Evolutionary conservation across 2,329 filamentous ascomycete genomes (phyloP).

Genomic region (Chlorencoelia australis): DNA sequence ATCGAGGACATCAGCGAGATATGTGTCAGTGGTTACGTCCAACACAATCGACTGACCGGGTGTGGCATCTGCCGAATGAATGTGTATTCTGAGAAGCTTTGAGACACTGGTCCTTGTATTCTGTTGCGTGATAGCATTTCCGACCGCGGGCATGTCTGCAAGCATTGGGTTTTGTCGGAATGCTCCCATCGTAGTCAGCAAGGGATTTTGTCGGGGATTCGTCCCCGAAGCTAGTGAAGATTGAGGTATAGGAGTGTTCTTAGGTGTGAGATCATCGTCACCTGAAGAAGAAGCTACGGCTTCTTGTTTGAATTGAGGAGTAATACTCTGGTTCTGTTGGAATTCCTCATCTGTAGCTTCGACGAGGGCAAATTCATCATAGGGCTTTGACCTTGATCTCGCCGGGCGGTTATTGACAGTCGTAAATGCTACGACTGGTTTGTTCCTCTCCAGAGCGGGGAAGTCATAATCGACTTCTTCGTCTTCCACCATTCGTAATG

Average conservation of each 20-base stretch:
- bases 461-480: conserved; percentile 82
- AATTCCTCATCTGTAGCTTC: conserved; percentile 60
- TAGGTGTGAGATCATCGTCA: conserved; percentile 35
- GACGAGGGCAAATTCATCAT: conserved; percentile 74
- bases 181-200: conserved; percentile 45
- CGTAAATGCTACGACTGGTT: conserved; percentile 67
- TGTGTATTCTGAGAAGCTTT: conserved; percentile 62
- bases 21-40: conserved; percentile 72
- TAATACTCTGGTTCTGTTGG: conserved; percentile 56
- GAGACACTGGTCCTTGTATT: conserved; percentile 39
- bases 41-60: conserved; percentile 66
- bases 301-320: conserved; percentile 56
- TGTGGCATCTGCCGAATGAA: conserved; percentile 57
- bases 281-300: conserved; percentile 28
- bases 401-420: conserved; percentile 66
- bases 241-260: conserved; percentile 19
- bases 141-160: conserved; percentile 45
- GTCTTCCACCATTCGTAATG: conserved; percentile 72
- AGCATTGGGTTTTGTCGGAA: conserved; percentile 43
- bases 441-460: conserved; percentile 64
- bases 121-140: conserved; percentile 23
- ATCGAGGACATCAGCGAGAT: conserved; percentile 73
- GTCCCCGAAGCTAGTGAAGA: conserved; percentile 27
- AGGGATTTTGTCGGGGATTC: conserved; percentile 40
- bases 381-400: conserved; percentile 64